phyloP scores from a whole-genome alignment of 495 filamentous ascomycete species.

The Aspergillus baeticus region DNA sequence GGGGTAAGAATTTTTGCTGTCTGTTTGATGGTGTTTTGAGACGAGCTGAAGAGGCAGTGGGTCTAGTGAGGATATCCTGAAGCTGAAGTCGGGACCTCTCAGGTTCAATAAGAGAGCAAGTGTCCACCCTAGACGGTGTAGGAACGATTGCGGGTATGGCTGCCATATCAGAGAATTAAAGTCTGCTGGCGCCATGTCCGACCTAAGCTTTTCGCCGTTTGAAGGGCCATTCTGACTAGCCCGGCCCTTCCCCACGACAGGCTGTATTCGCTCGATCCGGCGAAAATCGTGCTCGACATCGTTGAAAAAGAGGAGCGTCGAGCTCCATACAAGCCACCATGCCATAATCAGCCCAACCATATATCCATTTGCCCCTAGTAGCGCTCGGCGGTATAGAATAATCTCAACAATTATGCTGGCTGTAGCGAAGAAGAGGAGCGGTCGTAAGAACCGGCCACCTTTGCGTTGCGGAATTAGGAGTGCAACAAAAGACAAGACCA shows the following conservation, averaged over 20 bases:
- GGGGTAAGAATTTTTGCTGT: constrained; percentile 3
- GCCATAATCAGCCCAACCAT: constrained; percentile 62
- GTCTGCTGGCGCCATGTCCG: neutral
- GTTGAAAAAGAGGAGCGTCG: constrained; percentile 60
- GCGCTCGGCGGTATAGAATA: constrained; percentile 45
- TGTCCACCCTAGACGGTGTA: constrained; percentile 69
- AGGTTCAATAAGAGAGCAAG: constrained; percentile 67
- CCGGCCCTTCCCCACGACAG: neutral
- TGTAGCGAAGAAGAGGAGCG: constrained; percentile 53
- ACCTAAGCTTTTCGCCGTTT: neutral
- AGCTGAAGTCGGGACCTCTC: constrained; percentile 78
- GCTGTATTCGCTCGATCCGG: constrained; percentile 51
- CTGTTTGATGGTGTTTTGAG: constrained; percentile 14
- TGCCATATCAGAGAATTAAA: constrained; percentile 58
- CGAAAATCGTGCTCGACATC: constrained; percentile 64
- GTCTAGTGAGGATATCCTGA: constrained; percentile 58
- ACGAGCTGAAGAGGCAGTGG: constrained; percentile 52
- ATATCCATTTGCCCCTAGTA: constrained; percentile 61
- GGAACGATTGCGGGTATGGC: constrained; percentile 60
- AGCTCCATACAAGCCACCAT: constrained; percentile 67
- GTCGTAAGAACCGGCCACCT: constrained; percentile 39
- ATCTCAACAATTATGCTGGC: constrained; percentile 41
- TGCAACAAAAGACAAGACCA: constrained; percentile 29
- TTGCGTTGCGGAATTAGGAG: constrained; percentile 32
- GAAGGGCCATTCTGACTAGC: neutral